phyloP scores from a whole-genome alignment of 2,329 filamentous ascomycete species.

The Sclerotinia subarctica region DNA sequence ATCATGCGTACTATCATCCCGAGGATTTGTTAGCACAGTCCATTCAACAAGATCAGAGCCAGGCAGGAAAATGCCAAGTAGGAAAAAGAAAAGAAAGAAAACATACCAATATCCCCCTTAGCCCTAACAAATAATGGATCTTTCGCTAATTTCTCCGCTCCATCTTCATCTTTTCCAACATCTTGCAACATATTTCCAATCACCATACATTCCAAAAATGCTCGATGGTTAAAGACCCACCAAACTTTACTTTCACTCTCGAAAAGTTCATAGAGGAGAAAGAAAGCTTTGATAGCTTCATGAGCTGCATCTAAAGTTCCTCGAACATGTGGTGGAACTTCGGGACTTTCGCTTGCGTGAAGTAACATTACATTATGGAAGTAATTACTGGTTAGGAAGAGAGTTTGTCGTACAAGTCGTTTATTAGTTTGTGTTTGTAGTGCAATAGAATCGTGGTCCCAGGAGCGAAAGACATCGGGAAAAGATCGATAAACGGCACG shows the following conservation, averaged over 20 bases:
- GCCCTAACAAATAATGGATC: slow-evolving; percentile 61
- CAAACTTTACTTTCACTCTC: slow-evolving; percentile 71
- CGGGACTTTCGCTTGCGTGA: slow-evolving; percentile 65
- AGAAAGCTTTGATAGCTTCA: slow-evolving; percentile 71
- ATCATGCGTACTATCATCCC: slow-evolving; percentile 54
- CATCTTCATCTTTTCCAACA: slow-evolving; percentile 46
- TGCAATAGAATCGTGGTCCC: slow-evolving; percentile 59
- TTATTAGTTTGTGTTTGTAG: slow-evolving; percentile 56
- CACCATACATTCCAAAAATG: slow-evolving; percentile 72
- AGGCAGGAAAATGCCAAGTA: neutral
- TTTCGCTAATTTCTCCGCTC: slow-evolving; percentile 45
- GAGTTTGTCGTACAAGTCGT: slow-evolving; percentile 67
- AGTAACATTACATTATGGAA: slow-evolving; percentile 80
- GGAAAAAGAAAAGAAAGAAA: neutral
- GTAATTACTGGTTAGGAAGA: slow-evolving; percentile 79
- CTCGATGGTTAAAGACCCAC: slow-evolving; percentile 82
- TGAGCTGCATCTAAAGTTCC: slow-evolving; percentile 73
- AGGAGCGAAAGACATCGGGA: slow-evolving; percentile 66
- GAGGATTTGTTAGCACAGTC: neutral
- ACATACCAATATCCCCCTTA: slow-evolving; percentile 59
- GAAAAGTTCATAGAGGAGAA: slow-evolving; percentile 67
- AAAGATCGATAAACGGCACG: slow-evolving; percentile 70
- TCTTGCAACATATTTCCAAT: slow-evolving; percentile 60
- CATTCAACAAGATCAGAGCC: neutral
- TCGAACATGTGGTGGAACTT: slow-evolving; percentile 61